Percentiles rank a stretch among this genome's conserved stretches.
phyloP scores from a whole-genome alignment of 257 asterid genomes.

The Phtheirospermum japonicum region DNA sequence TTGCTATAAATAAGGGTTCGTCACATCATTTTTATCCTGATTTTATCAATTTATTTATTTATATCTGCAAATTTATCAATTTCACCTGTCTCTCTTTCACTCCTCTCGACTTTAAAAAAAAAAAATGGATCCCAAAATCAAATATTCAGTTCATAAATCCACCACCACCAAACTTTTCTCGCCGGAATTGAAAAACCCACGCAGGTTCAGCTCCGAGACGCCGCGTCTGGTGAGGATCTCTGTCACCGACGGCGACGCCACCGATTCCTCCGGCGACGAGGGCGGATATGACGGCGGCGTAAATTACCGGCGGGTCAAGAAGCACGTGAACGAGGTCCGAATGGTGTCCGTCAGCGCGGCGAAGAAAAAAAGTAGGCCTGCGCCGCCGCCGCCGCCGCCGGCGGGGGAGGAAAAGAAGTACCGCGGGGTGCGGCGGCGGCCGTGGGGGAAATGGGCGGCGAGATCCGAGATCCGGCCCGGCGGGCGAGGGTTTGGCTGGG shows the following conservation, averaged over 20 bases:
- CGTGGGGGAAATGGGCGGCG: constrained; percentile 85
- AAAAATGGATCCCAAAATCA: constrained; percentile 32
- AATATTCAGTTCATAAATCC: constrained; percentile 30
- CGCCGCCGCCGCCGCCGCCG: background rate
- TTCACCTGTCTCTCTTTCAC: background rate
- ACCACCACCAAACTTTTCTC: constrained; percentile 31
- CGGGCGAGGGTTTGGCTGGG: constrained; percentile 63
- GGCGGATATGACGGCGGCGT: no score
- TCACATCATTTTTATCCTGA: background rate
- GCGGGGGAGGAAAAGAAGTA: constrained; percentile 33
- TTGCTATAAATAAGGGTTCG: background rate
- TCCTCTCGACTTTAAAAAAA: background rate
- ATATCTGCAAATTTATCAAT: background rate
- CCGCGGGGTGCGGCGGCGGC: constrained; percentile 71
- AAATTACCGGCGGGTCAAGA: constrained; percentile 32
- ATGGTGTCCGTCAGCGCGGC: constrained; percentile 20
- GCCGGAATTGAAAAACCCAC: constrained; percentile 14
- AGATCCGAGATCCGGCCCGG: constrained; percentile 59
- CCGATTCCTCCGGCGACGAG: constrained; percentile 66
- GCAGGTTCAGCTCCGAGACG: constrained; percentile 23
- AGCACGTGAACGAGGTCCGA: constrained; percentile 47
- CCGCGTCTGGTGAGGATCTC: constrained; percentile 49
- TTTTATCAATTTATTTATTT: background rate
- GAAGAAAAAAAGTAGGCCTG: constrained; percentile 19
- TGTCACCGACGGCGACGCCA: constrained; percentile 64